Conservation (phyloP, 2,329 filamentous ascomycete species). For the Fusarium nodosum region DNA sequence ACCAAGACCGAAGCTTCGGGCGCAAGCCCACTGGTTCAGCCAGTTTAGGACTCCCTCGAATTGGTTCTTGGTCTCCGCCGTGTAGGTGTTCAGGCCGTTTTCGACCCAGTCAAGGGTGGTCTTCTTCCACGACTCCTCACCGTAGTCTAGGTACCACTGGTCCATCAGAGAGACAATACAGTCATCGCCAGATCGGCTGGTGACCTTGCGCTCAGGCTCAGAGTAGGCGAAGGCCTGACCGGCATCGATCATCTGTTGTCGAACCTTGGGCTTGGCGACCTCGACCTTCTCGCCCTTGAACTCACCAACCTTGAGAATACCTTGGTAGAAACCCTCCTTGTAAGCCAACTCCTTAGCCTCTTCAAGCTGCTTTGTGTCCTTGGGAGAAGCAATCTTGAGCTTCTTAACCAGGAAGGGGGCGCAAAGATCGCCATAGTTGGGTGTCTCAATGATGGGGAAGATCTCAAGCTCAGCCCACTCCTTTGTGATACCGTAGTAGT, state of each 20-base stretch:
- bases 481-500: conserved; percentile 96
- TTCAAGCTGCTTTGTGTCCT: conserved; percentile 88
- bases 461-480: conserved; percentile 96
- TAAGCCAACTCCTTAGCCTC: conserved; percentile 97
- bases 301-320: conserved; percentile 87
- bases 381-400: conserved; percentile 96
- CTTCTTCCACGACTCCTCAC: conserved; percentile 87
- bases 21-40: conserved; percentile 96
- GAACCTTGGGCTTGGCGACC: conserved; percentile 86
- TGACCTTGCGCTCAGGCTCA: conserved; percentile 90
- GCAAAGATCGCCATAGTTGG: conserved; percentile 85
- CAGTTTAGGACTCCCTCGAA: conserved; percentile 91
- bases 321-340: conserved; percentile 98
- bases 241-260: conserved; percentile 79
- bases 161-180: conserved; percentile 94
- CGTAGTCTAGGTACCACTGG: conserved; percentile 99
- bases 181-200: conserved; percentile 90
- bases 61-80: conserved; percentile 79
- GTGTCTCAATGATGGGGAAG: conserved; percentile 88
- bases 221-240: conserved; percentile 91
- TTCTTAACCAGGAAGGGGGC: conserved; percentile 89
- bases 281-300: conserved; percentile 90
- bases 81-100: conserved; percentile 82
- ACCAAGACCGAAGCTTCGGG: conserved; percentile 90
- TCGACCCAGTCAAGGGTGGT: conserved; percentile 79